A percentile compares a stretch with the other conserved stretches of the same genome.
These are phyloP conservation scores for Eruca vesicaria DNA, from an alignment of 441 rosid species.

Conservation along the genomic window DNA sequence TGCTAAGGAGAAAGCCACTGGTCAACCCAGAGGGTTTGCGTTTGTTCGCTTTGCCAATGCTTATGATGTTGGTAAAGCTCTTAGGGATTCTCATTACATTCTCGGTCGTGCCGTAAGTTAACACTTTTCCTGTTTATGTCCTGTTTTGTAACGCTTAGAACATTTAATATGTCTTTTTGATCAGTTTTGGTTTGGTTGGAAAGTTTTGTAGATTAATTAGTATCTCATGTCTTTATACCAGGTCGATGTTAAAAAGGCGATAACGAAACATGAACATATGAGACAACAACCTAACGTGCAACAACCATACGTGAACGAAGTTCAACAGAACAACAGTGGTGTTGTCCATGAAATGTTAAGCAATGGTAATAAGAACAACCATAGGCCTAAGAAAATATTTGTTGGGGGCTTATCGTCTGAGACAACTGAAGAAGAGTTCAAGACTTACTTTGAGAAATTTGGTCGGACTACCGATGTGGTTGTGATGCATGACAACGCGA, in stretches of 20 bases:
- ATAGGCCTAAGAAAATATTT: constrained; percentile 66
- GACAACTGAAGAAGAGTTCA: constrained; percentile 67
- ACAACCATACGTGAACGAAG: constrained; percentile 1
- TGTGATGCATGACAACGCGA: constrained; percentile 70
- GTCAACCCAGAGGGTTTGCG: constrained; percentile 63
- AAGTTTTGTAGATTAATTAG: neutral
- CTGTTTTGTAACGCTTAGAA: no score
- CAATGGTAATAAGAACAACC: constrained; percentile 33
- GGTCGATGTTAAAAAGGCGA: constrained; percentile 79
- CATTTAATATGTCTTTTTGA: neutral
- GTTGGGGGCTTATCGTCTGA: constrained; percentile 79
- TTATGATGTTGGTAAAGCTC: constrained; percentile 53
- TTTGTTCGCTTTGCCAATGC: constrained; percentile 67
- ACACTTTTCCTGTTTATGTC: neutral
- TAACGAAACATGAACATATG: constrained; percentile 42
- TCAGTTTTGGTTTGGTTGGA: neutral
- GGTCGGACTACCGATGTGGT: constrained; percentile 74
- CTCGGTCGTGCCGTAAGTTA: constrained; percentile 72
- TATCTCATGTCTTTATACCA: constrained; percentile 21
- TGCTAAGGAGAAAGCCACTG: constrained; percentile 52
- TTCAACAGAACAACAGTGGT: constrained; percentile 17
- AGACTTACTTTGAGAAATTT: constrained; percentile 65
- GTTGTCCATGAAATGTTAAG: constrained; percentile 13
- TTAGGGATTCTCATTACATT: constrained; percentile 52
- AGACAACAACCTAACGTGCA: constrained; percentile 29